These are phyloP conservation scores for Actinomucor elegans DNA, from an alignment of 371 early-diverging fungal species.

Conservation along the genomic window DNA sequence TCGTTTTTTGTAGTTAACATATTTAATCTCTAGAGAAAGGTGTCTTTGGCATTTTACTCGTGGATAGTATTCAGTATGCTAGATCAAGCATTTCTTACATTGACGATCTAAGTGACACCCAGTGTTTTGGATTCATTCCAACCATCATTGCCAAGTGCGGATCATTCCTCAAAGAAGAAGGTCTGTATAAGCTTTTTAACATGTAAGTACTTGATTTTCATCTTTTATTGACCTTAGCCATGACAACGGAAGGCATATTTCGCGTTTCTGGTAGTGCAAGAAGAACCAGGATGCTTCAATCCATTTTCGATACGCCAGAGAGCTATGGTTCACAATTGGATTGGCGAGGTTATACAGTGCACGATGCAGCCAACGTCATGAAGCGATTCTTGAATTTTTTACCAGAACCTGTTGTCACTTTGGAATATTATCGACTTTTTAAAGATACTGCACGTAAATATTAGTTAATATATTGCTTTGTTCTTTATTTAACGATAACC, in stretches of 20 bases:
- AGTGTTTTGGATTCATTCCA: conserved; percentile 52
- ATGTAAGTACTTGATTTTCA: neutral
- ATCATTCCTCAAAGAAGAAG: conserved; percentile 53
- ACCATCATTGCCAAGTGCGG: conserved; percentile 58
- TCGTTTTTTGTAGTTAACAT: too few relatives aligned
- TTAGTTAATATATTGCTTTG: neutral
- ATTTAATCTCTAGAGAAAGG: conserved; percentile 33
- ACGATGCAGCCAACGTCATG: conserved; percentile 66
- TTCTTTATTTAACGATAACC: neutral
- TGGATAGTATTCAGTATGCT: conserved; percentile 37
- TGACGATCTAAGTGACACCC: conserved; percentile 26
- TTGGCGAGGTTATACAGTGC: conserved; percentile 59
- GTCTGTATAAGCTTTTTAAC: conserved; percentile 18
- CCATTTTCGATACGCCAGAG: conserved; percentile 56
- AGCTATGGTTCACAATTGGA: conserved; percentile 54
- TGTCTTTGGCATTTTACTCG: conserved; percentile 36
- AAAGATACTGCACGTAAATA: conserved; percentile 28
- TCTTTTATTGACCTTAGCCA: conserved; percentile 14
- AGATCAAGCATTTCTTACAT: conserved; percentile 38
- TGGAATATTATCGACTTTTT: conserved; percentile 51
- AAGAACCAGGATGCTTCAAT: conserved; percentile 55
- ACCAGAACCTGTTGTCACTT: conserved; percentile 61
- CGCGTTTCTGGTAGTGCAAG: conserved; percentile 62
- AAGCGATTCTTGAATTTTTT: conserved; percentile 61
- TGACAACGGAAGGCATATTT: conserved; percentile 56